phyloP scores from a whole-genome alignment of 2,329 filamentous ascomycete genomes.

The Microthyrium microscopicum region DNA sequence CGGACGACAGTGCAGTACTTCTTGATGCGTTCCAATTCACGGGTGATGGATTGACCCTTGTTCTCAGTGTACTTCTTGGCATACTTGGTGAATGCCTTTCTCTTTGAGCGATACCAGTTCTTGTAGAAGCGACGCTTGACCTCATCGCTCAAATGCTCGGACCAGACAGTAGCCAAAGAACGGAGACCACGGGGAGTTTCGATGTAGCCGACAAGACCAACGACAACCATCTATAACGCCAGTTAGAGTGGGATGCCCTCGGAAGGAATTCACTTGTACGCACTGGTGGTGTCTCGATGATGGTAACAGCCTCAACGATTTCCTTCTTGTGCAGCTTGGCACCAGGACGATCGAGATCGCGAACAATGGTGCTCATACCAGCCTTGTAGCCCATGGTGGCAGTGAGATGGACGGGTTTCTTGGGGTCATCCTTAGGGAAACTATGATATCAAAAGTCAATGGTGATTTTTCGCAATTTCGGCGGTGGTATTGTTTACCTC shows the following conservation, averaged over 20 bases:
- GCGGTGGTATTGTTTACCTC: conserved; percentile 51
- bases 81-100: conserved; percentile 99
- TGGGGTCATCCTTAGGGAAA: conserved; percentile 99
- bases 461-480: not conserved
- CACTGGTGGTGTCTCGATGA: conserved; percentile 39
- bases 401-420: conserved; percentile 98
- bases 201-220: conserved; percentile 99
- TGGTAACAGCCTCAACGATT: conserved; percentile 26
- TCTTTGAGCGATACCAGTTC: conserved; percentile 99
- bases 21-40: conserved; percentile 99
- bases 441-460: conserved; percentile 26
- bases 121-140: conserved; percentile 99
- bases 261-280: conserved; percentile 2
- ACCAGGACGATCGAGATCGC: conserved; percentile 96
- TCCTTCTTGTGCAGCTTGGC: conserved; percentile 92
- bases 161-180: conserved; percentile 98
- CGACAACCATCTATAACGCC: conserved; percentile 78
- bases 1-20: conserved; percentile 99
- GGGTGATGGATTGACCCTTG: conserved; percentile 77
- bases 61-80: conserved; percentile 99
- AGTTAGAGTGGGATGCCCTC: conserved; percentile 49
- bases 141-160: conserved; percentile 97
- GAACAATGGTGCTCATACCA: conserved; percentile 99
- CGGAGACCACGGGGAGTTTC: conserved; percentile 98
- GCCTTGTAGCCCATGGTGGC: conserved; percentile 98